Conservation (phyloP, 345 rosid genomes). For the Odontarrhena argentea region DNA sequence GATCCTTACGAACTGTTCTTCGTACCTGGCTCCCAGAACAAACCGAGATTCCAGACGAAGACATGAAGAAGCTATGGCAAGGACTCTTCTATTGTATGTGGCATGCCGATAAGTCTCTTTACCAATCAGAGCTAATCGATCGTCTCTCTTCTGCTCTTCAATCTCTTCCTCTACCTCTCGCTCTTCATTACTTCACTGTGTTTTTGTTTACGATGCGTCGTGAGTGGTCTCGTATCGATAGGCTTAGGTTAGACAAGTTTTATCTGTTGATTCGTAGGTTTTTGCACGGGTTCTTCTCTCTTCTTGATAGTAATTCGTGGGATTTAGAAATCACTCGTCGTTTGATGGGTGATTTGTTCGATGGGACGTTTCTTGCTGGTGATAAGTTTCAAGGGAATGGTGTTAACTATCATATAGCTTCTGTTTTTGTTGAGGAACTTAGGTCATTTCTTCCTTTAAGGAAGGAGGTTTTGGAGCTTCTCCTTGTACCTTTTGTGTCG, state of each 20-base stretch:
- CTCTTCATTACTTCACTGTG: conserved; percentile 67
- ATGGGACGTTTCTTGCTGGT: conserved; percentile 51
- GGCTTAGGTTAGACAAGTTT: conserved; percentile 83
- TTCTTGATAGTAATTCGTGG: conserved; percentile 61
- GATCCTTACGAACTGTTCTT: conserved; percentile 57
- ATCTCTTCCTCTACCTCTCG: conserved; percentile 51
- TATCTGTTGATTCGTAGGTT: conserved; percentile 83
- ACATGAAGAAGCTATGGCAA: conserved; percentile 90
- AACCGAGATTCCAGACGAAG: conserved; percentile 60
- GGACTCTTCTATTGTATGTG: conserved; percentile 97
- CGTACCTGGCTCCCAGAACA: conserved; percentile 76
- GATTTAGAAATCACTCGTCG: conserved; percentile 54
- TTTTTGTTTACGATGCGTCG: conserved; percentile 91
- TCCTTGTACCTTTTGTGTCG: conserved; percentile 52
- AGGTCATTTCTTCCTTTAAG: conserved; percentile 64
- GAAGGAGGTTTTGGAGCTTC: conserved; percentile 50
- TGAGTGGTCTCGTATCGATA: conserved; percentile 91
- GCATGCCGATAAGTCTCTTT: conserved; percentile 83
- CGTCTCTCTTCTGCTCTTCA: conserved; percentile 60
- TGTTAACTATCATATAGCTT: conserved; percentile 78
- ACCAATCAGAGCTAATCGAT: conserved; percentile 67
- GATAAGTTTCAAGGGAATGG: conserved; percentile 71
- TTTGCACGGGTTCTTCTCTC: conserved; percentile 48
- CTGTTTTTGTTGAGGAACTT: conserved; percentile 76
- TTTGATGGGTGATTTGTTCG: conserved; percentile 54